Evolutionary conservation across 345 rosid genomes (phyloP).

Genomic region (Lagerstroemia speciosa): DNA sequence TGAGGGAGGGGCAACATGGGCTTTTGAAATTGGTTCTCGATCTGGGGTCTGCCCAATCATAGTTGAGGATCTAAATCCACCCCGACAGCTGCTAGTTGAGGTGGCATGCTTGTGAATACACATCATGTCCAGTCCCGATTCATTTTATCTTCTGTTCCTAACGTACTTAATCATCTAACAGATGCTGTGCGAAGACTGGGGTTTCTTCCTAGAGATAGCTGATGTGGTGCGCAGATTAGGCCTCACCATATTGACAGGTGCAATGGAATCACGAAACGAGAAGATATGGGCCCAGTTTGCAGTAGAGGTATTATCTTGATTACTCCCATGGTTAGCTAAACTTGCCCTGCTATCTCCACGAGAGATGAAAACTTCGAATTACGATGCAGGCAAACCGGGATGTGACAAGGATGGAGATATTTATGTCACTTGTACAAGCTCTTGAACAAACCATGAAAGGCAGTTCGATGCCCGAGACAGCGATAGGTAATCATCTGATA

Average conservation of each 20-base stretch:
- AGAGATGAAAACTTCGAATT: background rate
- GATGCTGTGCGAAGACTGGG: constrained; percentile 91
- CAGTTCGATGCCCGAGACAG: constrained; percentile 23
- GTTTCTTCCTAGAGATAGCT: constrained; percentile 90
- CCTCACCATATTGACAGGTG: constrained; percentile 84
- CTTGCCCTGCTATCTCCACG: background rate
- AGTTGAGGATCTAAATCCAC: constrained; percentile 83
- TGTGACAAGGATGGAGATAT: constrained; percentile 83
- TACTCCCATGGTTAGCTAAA: background rate
- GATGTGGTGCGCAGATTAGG: constrained; percentile 78
- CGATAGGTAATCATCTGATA: constrained; percentile 39
- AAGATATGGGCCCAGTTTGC: constrained; percentile 88
- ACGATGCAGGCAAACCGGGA: constrained; percentile 69
- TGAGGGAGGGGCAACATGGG: constrained; percentile 97
- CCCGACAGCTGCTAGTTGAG: constrained; percentile 90
- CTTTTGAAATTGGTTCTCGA: constrained; percentile 80
- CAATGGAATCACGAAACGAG: constrained; percentile 70
- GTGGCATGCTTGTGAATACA: constrained; percentile 17
- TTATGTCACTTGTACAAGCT: constrained; percentile 68
- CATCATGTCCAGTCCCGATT: background rate
- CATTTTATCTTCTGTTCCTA: background rate
- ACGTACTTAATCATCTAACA: constrained; percentile 12
- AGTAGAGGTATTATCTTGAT: constrained; percentile 53
- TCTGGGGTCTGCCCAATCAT: constrained; percentile 79
- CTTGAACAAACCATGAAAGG: constrained; percentile 64